Evolutionary conservation across 1,139 yeast species (phyloP).

Genomic region (Taphrina deformans): DNA sequence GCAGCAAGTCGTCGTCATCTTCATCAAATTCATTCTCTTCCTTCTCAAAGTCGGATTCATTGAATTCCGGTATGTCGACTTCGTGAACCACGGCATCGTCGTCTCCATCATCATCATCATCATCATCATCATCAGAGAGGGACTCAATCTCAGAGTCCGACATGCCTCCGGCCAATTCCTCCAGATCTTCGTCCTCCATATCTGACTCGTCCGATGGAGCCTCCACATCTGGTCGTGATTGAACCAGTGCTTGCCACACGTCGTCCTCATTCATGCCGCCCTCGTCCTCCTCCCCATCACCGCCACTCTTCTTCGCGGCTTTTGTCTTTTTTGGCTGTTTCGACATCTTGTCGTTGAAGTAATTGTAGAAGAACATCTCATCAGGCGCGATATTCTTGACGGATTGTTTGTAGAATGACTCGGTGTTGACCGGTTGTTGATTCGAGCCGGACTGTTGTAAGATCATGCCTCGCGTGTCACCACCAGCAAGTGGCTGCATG

Average conservation of each 20-base stretch:
- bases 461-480: conserved; percentile 70
- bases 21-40: conserved; percentile 42
- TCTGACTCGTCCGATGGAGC: conserved; percentile 48
- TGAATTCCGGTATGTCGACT: conserved; percentile 45
- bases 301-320: conserved; percentile 38
- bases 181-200: conserved; percentile 46
- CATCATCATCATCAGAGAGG: conserved; percentile 40
- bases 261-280: conserved; percentile 34
- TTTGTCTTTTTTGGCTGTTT: conserved; percentile 36
- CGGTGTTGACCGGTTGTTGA: conserved; percentile 71
- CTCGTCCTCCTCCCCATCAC: conserved; percentile 38
- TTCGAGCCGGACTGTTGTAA: conserved; percentile 55
- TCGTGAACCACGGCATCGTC: conserved; percentile 42
- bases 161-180: conserved; percentile 41
- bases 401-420: conserved; percentile 74
- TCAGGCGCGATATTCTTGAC: conserved; percentile 74
- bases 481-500: conserved; percentile 97
- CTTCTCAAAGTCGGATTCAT: conserved; percentile 45
- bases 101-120: conserved; percentile 41
- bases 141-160: conserved; percentile 42
- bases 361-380: conserved; percentile 85
- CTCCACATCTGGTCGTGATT: conserved; percentile 79
- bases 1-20: conserved; percentile 35
- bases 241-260: conserved; percentile 52
- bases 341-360: conserved; percentile 54